Evolutionary conservation across 176 grass and related monocot species (phyloP).

Genomic region (Thinopyrum elongatum): DNA sequence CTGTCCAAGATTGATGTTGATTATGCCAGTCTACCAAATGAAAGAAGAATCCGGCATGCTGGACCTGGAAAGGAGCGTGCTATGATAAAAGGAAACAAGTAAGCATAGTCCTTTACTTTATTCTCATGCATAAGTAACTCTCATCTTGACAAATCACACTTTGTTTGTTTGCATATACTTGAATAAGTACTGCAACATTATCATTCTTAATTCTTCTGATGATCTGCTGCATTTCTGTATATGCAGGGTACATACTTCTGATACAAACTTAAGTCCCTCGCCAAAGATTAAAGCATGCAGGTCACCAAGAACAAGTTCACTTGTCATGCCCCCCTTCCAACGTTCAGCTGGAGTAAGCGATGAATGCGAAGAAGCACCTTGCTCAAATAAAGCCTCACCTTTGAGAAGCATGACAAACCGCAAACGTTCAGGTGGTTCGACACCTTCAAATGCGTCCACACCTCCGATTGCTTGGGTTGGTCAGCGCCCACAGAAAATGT

Average conservation of each 20-base stretch:
- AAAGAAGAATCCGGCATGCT: slow-evolving; percentile 65
- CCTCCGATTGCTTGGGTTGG: slow-evolving; percentile 75
- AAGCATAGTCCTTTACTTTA: slow-evolving; percentile 31
- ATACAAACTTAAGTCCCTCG: slow-evolving; percentile 50
- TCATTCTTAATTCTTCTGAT: slow-evolving; percentile 23
- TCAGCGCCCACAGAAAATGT: slow-evolving; percentile 76
- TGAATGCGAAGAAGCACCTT: slow-evolving; percentile 54
- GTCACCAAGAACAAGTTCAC: slow-evolving; percentile 53
- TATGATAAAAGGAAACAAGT: slow-evolving; percentile 80
- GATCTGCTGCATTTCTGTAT: slow-evolving; percentile 1
- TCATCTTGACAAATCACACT: slow-evolving; percentile 1
- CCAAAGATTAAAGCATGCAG: slow-evolving; percentile 85
- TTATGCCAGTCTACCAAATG: slow-evolving; percentile 45
- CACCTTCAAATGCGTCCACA: slow-evolving; percentile 57
- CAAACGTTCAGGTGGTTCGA: slow-evolving; percentile 41
- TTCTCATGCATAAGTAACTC: neutral
- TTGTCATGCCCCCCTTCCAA: slow-evolving; percentile 57
- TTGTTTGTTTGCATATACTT: slow-evolving; percentile 19
- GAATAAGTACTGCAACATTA: neutral
- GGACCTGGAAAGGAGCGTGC: slow-evolving; percentile 63
- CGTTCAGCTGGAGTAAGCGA: slow-evolving; percentile 51
- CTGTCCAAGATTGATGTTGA: slow-evolving; percentile 49
- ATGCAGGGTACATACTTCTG: slow-evolving; percentile 49
- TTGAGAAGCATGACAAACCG: slow-evolving; percentile 47
- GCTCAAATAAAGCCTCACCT: slow-evolving; percentile 62